Evolutionary conservation across 192 early-diverging fungal genomes (phyloP).

Genomic region (Coemansia sp.): DNA sequence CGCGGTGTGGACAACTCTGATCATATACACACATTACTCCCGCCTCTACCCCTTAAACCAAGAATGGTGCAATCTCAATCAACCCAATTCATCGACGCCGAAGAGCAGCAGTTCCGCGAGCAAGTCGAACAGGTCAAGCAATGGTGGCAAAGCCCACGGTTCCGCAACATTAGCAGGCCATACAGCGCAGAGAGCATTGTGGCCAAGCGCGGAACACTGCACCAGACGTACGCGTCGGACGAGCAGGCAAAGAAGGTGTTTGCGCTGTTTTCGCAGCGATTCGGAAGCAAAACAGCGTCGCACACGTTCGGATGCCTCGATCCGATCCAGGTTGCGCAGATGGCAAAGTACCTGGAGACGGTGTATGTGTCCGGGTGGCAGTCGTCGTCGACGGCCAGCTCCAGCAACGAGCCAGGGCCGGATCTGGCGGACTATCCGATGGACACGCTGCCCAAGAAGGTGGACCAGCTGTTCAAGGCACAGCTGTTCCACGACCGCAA

Average conservation of each 20-base stretch:
- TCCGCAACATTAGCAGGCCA: slow-evolving; percentile 78
- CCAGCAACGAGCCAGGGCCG: slow-evolving; percentile 94
- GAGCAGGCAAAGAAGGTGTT: slow-evolving; percentile 92
- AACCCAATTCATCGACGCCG: slow-evolving; percentile 38
- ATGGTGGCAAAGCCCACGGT: slow-evolving; percentile 87
- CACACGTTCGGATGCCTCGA: slow-evolving; percentile 96
- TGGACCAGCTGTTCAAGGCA: slow-evolving; percentile 96
- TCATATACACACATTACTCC: not conserved
- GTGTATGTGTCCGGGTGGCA: slow-evolving; percentile 99
- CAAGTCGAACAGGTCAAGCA: slow-evolving; percentile 82
- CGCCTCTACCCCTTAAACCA: not conserved
- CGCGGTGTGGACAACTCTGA: not conserved
- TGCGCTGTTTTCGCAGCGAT: slow-evolving; percentile 75
- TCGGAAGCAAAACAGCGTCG: slow-evolving; percentile 74
- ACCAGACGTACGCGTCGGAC: slow-evolving; percentile 76
- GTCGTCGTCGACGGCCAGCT: slow-evolving; percentile 92
- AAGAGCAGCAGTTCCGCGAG: slow-evolving; percentile 76
- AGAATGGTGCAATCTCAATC: slow-evolving; percentile 23
- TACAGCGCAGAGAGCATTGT: slow-evolving; percentile 85
- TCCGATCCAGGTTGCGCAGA: slow-evolving; percentile 92
- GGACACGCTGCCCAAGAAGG: slow-evolving; percentile 98
- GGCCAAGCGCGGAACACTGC: slow-evolving; percentile 82
- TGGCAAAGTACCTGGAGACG: slow-evolving; percentile 96
- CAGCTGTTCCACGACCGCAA: slow-evolving; percentile 97
- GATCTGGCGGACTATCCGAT: slow-evolving; percentile 99